Evolutionary conservation across 2,329 filamentous ascomycete species (phyloP), one percentile per base, ranked within the genome.

Genomic region (Reticulascus tulasneorum): DNA sequence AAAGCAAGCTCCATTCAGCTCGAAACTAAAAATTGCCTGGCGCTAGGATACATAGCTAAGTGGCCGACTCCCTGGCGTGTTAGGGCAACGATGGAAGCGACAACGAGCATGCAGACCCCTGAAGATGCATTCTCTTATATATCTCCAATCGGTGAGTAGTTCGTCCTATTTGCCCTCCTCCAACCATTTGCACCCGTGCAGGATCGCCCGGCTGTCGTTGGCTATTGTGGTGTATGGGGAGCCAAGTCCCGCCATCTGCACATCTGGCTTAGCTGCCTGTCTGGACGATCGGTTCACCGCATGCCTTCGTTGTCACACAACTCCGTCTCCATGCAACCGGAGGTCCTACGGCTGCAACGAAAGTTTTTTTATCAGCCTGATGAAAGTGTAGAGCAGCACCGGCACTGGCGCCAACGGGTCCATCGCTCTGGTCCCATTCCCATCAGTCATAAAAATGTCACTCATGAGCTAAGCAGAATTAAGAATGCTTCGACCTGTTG

Each of bases 111-210:
- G 63, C 66, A 64, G 55, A 64, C 60, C 63, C 66, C 63, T 63
- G 65, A 55, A 56, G 62, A 64, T 60, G 61, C 59, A 48, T 60
- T 62, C 44, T 67, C 64, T 44, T 73, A 67, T 59, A 64, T 77
- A 48, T 64, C 62, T 51, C 74, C 73, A 58, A 73, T 77, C 60
- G 74, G 74, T 77, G 60, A 70, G 73, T 50, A 41, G 48, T 50
- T 49, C 49, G 59, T 53, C 47, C 46, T 48, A 43, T 42, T 46
- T n/a, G n/a, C 50, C 47, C 50, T 46, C 52, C 42, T 49, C 50
- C 59, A 73, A 66, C 71, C 69, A 68, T 67, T 64, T 62, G 48
- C 55, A 58, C 64, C 64, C 65, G 72, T 73, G 66, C 64, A 50
- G 44, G 54, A 55, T 63, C 58, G 49, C 47, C 51, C 52, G 48